These are phyloP conservation scores for Udeniomyces megalosporus DNA, from an alignment of 768 basidiomycete genomes.

Conservation along the genomic window DNA sequence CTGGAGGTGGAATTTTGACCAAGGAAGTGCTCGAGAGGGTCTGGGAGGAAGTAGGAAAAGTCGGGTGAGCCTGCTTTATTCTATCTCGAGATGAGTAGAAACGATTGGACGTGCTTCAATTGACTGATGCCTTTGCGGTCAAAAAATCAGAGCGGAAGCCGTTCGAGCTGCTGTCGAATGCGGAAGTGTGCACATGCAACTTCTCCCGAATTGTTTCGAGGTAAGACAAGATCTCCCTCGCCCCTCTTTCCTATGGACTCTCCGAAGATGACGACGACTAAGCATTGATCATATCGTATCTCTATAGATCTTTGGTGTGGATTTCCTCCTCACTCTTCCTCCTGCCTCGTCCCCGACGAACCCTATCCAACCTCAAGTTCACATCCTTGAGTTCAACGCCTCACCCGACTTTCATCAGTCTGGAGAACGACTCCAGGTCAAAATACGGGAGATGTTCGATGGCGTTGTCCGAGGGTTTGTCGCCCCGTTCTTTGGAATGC, in stretches of 20 bases:
- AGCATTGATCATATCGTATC: too few species aligned
- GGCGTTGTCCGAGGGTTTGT: conserved; percentile 53
- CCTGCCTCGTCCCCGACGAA: conserved; percentile 3
- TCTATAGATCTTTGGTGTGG: conserved; percentile 63
- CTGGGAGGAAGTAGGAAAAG: conserved; percentile 44
- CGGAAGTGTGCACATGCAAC: conserved; percentile 42
- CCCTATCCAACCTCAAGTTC: conserved; percentile 38
- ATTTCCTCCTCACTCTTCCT: conserved; percentile 57
- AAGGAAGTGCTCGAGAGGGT: conserved; percentile 38
- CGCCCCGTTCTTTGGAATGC: conserved; percentile 38
- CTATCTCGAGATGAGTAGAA: too few species aligned
- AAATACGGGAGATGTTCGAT: conserved; percentile 63
- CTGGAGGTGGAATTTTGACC: conserved; percentile 22
- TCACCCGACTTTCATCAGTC: conserved; percentile 93
- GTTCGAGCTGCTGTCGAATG: conserved; percentile 72
- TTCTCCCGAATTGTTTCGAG: conserved; percentile 40
- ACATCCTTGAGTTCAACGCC: conserved; percentile 79
- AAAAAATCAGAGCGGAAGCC: conserved; percentile 39
- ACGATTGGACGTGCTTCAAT: too few species aligned
- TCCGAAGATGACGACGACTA: too few species aligned
- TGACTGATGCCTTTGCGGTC: too few species aligned
- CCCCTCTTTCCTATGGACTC: too few species aligned
- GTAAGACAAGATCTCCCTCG: conserved; percentile 29
- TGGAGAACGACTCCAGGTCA: conserved; percentile 61
- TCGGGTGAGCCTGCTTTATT: conserved; percentile 31